These are phyloP conservation scores for Cutaneotrichosporon sp. DNA, from an alignment of 1,284 basidiomycete genomes.

Conservation along the genomic window DNA sequence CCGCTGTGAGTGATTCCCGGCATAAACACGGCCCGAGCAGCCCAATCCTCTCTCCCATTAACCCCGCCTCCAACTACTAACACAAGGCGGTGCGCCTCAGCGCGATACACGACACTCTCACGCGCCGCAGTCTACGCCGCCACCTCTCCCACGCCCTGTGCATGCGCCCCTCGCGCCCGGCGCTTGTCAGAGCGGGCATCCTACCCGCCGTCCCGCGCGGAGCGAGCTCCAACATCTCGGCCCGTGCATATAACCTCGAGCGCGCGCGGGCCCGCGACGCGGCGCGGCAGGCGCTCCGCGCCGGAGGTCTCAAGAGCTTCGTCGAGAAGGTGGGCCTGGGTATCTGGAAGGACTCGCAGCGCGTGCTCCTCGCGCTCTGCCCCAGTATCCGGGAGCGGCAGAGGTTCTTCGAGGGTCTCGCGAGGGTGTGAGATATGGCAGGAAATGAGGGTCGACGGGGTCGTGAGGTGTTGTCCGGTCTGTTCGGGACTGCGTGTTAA, in stretches of 20 bases:
- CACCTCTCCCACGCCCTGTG: constrained; percentile 19
- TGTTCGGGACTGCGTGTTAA: too few species aligned
- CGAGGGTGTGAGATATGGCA: neutral
- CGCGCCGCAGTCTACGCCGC: constrained; percentile 20
- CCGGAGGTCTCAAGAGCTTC: constrained; percentile 17
- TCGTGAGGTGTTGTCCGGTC: too few species aligned
- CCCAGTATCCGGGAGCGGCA: constrained; percentile 27
- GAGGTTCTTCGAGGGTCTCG: constrained; percentile 26
- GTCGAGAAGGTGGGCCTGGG: constrained; percentile 12
- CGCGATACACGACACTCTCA: constrained; percentile 25
- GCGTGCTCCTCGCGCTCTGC: constrained; percentile 28
- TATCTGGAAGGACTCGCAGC: constrained; percentile 16
- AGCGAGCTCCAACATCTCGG: constrained; percentile 21
- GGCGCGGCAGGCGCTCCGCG: constrained; percentile 22
- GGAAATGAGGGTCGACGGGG: neutral
- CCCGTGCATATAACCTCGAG: constrained; percentile 24
- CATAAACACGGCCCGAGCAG: neutral
- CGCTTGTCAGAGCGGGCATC: constrained; percentile 24
- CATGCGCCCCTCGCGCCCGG: constrained; percentile 17
- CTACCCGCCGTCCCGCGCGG: constrained; percentile 15
- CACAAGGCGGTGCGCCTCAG: constrained; percentile 31
- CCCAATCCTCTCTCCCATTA: neutral
- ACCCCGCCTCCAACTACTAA: neutral
- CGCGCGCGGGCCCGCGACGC: constrained; percentile 15
- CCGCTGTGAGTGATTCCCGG: constrained; percentile 20